These are phyloP conservation scores for Lactarius hatsudake DNA, from an alignment of 768 basidiomycete genomes.

Conservation along the genomic window DNA sequence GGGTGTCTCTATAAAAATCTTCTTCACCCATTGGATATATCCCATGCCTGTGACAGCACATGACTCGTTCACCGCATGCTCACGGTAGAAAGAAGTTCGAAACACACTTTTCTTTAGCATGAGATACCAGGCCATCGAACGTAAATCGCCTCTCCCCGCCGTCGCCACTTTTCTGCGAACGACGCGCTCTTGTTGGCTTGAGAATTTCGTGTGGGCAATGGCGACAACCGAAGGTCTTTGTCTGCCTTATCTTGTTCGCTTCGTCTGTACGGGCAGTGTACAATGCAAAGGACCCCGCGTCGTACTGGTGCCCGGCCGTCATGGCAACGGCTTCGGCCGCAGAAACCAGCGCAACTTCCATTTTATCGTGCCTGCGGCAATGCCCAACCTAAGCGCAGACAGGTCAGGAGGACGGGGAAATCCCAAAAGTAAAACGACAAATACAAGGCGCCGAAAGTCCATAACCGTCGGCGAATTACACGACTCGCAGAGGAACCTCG, in stretches of 20 bases:
- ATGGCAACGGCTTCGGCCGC: background rate
- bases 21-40: constrained; percentile 25
- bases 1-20: constrained; percentile 24
- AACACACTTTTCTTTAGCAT: constrained; percentile 59
- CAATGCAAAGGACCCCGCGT: constrained; percentile 8
- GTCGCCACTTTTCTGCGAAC: background rate
- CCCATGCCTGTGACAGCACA: constrained; percentile 43
- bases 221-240: constrained; percentile 26
- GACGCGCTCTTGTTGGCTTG: background rate
- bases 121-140: constrained; percentile 60
- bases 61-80: background rate
- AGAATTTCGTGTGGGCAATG: constrained; percentile 19
- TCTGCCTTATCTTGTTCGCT: constrained; percentile 9
- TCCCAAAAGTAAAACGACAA: background rate
- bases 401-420: background rate
- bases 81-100: background rate
- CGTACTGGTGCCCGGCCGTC: background rate
- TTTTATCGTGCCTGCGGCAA: constrained; percentile 21
- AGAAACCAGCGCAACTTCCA: constrained; percentile 9
- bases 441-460: constrained; percentile 24
- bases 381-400: constrained; percentile 14
- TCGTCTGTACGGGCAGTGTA: constrained; percentile 1
- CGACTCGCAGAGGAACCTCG: constrained; percentile 20
- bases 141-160: constrained; percentile 35
- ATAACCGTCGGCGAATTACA: constrained; percentile 22